Base-by-base conservation (phyloP, 345 rosid species). In the Pistacia atlantica region DNA sequence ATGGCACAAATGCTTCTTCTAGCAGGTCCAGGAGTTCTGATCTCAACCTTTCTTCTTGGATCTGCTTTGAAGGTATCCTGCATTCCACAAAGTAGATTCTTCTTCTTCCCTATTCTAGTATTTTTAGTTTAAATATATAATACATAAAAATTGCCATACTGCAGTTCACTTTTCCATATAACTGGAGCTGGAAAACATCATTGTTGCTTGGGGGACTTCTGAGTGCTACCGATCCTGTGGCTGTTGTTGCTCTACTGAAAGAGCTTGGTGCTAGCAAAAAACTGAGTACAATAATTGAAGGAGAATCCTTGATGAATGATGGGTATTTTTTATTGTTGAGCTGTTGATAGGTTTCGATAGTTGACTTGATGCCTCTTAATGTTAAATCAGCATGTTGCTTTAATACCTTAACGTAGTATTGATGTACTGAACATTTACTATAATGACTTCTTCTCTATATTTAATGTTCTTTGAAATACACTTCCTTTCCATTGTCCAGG, bases 181-280 rank as follows among this genome's bases (percentile, higher is more conserved):
- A 85, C 11, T 96, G 99, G 99, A 90, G 84, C 74, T 96, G 98
- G 99, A 93, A 84, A 88, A 90, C 89, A 31, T 91, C 98, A 28
- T 83, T 96, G 89, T 84, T 93, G 86, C 95, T 96, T 66, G 99
- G 98, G 67, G 99, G 99, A 79, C 98, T 93, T 78, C 76, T 93
- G 76, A 92, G 98, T 91, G 98, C 98, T 68, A 93, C 99, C 10
- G 99, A 96, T 86, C 99, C 98, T 69, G 99, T 93, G 49, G 98
- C 99, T 78, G 99, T 96, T 74, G 98, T 96, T 79, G 97, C 98
- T 81, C 80, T 96, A 74, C 78, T 96, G 73, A 96, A 90, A 80
- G 99, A 96, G 70, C 98, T 96, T 83, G 99, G 98, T 79, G 97
- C 99, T 57, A 96, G 98, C 84, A 96, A 96, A 85, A 96, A 96